Conservation (phyloP, 2,329 filamentous ascomycete genomes). For the Pezicula rhizophila region DNA sequence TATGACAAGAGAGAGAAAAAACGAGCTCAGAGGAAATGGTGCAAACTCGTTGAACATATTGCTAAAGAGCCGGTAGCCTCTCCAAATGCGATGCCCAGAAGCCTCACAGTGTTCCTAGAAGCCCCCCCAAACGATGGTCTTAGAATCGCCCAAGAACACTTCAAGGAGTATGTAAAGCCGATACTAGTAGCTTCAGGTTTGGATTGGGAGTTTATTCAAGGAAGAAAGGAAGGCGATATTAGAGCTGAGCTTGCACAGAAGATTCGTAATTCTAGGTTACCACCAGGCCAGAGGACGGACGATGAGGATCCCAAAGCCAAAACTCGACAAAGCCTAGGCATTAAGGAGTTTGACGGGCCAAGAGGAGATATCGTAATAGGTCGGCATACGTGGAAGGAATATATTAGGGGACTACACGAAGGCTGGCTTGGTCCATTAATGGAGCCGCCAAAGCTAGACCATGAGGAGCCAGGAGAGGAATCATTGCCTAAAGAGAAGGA, state of each 20-base stretch:
- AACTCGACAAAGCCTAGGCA: slow-evolving; percentile 58
- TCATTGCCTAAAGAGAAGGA: slow-evolving; percentile 8
- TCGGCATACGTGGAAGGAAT: slow-evolving; percentile 95
- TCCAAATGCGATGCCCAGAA: slow-evolving; percentile 69
- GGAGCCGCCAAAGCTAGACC: slow-evolving; percentile 40
- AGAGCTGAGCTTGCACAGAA: slow-evolving; percentile 80
- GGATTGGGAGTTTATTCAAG: slow-evolving; percentile 95
- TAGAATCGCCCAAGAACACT: slow-evolving; percentile 83
- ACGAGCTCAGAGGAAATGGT: slow-evolving; percentile 80
- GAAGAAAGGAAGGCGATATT: slow-evolving; percentile 86
- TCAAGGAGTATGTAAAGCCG: slow-evolving; percentile 92
- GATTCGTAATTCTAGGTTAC: slow-evolving; percentile 64
- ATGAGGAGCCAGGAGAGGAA: slow-evolving; percentile 13
- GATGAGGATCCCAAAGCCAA: slow-evolving; percentile 56
- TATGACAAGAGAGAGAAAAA: slow-evolving; percentile 93
- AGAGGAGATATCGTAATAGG: slow-evolving; percentile 85
- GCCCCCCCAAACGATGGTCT: slow-evolving; percentile 83
- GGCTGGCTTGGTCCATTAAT: slow-evolving; percentile 88
- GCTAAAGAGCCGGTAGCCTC: slow-evolving; percentile 64
- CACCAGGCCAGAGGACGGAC: slow-evolving; percentile 26
- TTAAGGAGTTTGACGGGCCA: slow-evolving; percentile 66
- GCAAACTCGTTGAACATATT: slow-evolving; percentile 76
- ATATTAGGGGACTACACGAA: slow-evolving; percentile 86
- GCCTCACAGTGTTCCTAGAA: slow-evolving; percentile 78
- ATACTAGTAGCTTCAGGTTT: slow-evolving; percentile 82